Conservation (phyloP, 129 eudicot species). For the Heracleum sosnowskyi region DNA sequence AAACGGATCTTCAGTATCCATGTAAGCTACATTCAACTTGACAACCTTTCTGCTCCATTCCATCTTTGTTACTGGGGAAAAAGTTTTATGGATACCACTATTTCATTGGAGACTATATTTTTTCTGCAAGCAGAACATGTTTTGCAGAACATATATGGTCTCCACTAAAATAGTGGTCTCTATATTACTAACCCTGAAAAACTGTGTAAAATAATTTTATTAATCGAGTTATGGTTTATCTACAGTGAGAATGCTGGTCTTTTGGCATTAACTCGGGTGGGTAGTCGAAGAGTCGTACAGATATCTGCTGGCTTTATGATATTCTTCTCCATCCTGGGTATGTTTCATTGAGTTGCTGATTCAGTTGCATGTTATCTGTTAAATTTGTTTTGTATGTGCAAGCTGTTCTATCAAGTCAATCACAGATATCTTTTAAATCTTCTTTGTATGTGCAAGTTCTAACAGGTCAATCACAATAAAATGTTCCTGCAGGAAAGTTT, state of each 20-base stretch:
- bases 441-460: slow-evolving; percentile 2
- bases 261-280: slow-evolving; percentile 63
- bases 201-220: not conserved
- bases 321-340: slow-evolving; percentile 61
- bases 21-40: slow-evolving; percentile 30
- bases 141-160: too few relatives aligned
- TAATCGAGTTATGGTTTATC: not conserved
- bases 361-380: not conserved
- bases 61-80: not conserved
- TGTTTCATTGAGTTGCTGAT: not conserved
- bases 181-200: too few relatives aligned
- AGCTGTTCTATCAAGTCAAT: not conserved
- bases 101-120: too few relatives aligned
- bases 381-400: not conserved
- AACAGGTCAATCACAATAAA: not conserved
- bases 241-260: slow-evolving; percentile 76
- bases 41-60: slow-evolving; percentile 5
- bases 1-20: slow-evolving; percentile 55
- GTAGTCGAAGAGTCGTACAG: slow-evolving; percentile 71
- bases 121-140: too few relatives aligned
- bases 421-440: not conserved
- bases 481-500: slow-evolving; percentile 48
- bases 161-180: too few relatives aligned
- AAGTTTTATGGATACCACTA: too few relatives aligned
- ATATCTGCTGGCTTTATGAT: slow-evolving; percentile 72